These are phyloP conservation scores for Boletellus dicymbophilus DNA, from an alignment of 1,284 basidiomycete species.

Conservation along the genomic window DNA sequence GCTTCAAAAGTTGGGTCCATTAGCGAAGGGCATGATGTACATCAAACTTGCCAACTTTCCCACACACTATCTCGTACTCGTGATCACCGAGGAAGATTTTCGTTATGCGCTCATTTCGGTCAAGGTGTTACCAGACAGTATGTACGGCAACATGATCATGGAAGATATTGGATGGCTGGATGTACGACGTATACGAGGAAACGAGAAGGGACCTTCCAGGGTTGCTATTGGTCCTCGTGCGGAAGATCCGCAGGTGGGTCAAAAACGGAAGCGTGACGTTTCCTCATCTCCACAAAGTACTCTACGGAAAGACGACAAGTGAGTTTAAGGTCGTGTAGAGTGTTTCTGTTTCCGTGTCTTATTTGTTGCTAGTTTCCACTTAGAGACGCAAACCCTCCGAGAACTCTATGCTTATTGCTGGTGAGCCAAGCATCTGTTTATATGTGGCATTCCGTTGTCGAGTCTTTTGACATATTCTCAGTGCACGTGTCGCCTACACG, in stretches of 20 bases:
- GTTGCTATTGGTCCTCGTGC: slow-evolving; percentile 9
- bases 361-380: slow-evolving; percentile 50
- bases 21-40: slow-evolving; percentile 58
- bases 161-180: slow-evolving; percentile 81
- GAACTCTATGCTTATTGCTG: slow-evolving; percentile 82
- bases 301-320: slow-evolving; percentile 28
- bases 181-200: slow-evolving; percentile 57
- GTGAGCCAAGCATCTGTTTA: slow-evolving; percentile 39
- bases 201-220: slow-evolving; percentile 33
- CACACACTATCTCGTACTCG: slow-evolving; percentile 73
- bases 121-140: slow-evolving; percentile 48
- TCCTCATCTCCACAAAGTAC: slow-evolving; percentile 4
- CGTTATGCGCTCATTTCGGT: slow-evolving; percentile 75
- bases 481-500: slow-evolving; percentile 88
- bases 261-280: slow-evolving; percentile 40
- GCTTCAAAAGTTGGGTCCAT: slow-evolving; percentile 62
- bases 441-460: background rate
- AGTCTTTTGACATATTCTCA: slow-evolving; percentile 29
- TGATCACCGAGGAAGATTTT: slow-evolving; percentile 75
- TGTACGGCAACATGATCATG: slow-evolving; percentile 61
- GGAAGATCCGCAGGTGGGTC: slow-evolving; percentile 28
- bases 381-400: slow-evolving; percentile 68
- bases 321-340: slow-evolving; percentile 4
- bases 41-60: slow-evolving; percentile 72
- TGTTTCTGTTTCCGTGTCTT: background rate